Evolutionary conservation across 768 basidiomycete genomes (phyloP), one percentile per base, ranked within the genome.

Genomic region (Collybiopsis luxurians): DNA sequence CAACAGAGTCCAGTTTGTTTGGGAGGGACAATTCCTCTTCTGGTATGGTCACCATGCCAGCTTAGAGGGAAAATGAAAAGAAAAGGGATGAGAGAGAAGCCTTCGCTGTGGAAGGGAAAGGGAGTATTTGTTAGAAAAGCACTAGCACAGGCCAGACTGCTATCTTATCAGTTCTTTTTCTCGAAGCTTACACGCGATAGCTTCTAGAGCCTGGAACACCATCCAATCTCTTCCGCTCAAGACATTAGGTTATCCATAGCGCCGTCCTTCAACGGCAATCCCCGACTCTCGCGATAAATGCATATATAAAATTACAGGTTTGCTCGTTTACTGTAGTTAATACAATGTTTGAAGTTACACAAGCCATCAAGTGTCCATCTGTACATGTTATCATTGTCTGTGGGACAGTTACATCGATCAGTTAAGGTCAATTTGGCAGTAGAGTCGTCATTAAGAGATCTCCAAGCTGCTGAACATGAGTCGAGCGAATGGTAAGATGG

Each of bases 271-370:
- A n/a, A n/a, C n/a, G n/a, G n/a, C n/a, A n/a, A n/a, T n/a, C n/a
- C n/a, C n/a, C n/a, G n/a, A n/a, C n/a, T 55, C 76, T 89, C 55
- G 90, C 89, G 67, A 71, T 81, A 0, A 82, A 86, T 0, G 88
- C 88, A 2, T 81, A 85, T 55, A 89, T 55, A 90, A 89, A 66
- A 71, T 81, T 0, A 82, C 86, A 0, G 89, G 89, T 2, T 81
- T 90, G n/a, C n/a, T n/a, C n/a, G n/a, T n/a, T n/a, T n/a, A n/a
- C n/a, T n/a, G n/a, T n/a, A n/a, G n/a, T n/a, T n/a, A n/a, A n/a
- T n/a, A n/a, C n/a, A n/a, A n/a, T n/a, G n/a, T n/a, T n/a, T n/a
- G n/a, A n/a, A n/a, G n/a, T n/a, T n/a, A n/a, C n/a, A n/a, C n/a
- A n/a, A n/a, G n/a, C n/a, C n/a, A n/a, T n/a, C n/a, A n/a, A n/a